A percentile compares a stretch with the other conserved stretches of the same genome.
Conservation (phyloP, 345 rosid genomes). For the sweet orange (Citrus sinensis) region DVS_A1.0 CM039169.1:26873501-26874000, state of each 20-base stretch:
- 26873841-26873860: slow-evolving; percentile 53
- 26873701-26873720: slow-evolving; percentile 65
- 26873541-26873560: slow-evolving; percentile 61
- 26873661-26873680: slow-evolving; percentile 89
- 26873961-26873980: slow-evolving; percentile 88
- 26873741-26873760: slow-evolving; percentile 67
- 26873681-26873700: slow-evolving; percentile 81
- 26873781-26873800: slow-evolving; percentile 95
- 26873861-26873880: slow-evolving; percentile 45
- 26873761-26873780: slow-evolving; percentile 77
- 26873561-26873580: slow-evolving; percentile 91
- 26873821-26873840: slow-evolving; percentile 55
- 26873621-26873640: slow-evolving; percentile 62
- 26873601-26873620: slow-evolving; percentile 73
- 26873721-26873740: slow-evolving; percentile 61
- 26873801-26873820: slow-evolving; percentile 91
- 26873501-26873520: slow-evolving; percentile 20
- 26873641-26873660: slow-evolving; percentile 67
- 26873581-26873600: slow-evolving; percentile 49
- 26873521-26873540: slow-evolving; percentile 20
- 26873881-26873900: slow-evolving; percentile 60
- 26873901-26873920: slow-evolving; percentile 59
- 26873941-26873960: slow-evolving; percentile 87
- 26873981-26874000: slow-evolving; percentile 83
- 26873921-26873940: slow-evolving; percentile 87